Evolutionary conservation across 768 basidiomycete species (phyloP).

Genomic region (Clavaria fumosa): DNA sequence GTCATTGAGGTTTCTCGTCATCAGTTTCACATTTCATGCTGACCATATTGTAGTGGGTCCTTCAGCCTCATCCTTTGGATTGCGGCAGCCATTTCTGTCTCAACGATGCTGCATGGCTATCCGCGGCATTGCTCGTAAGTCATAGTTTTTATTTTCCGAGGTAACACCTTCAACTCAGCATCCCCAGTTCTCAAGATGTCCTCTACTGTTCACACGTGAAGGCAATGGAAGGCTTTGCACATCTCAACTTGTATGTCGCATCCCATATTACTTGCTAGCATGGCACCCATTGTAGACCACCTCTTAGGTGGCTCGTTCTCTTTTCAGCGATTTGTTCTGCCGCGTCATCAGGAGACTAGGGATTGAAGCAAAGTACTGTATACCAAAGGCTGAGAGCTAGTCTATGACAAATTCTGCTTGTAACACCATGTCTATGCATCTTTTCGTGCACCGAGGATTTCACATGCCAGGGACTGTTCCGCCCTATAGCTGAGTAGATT

Average conservation of each 20-base stretch:
- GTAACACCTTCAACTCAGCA: background rate
- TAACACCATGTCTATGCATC: too few species aligned
- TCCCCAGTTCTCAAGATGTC: slow-evolving; percentile 1
- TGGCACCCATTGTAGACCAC: background rate
- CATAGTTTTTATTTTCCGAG: background rate
- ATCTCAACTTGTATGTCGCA: background rate
- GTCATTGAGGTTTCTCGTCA: background rate
- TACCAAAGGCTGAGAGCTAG: too few species aligned
- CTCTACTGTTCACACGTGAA: slow-evolving; percentile 1
- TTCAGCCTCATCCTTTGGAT: background rate
- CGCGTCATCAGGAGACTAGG: too few species aligned
- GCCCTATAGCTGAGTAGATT: too few species aligned
- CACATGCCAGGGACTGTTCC: too few species aligned
- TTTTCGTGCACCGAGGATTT: too few species aligned
- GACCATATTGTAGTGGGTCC: background rate
- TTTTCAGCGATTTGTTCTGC: too few species aligned
- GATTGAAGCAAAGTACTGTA: too few species aligned
- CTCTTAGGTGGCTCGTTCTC: too few species aligned
- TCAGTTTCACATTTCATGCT: too few species aligned
- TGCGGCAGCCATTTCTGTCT: background rate
- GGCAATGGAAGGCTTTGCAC: slow-evolving; percentile 1
- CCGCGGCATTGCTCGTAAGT: slow-evolving; percentile 2
- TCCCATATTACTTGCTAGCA: background rate
- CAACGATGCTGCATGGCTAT: background rate
- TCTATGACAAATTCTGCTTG: too few species aligned